Conservation (phyloP, 805 yeast species). For the Blastobotrys terrestris region DNA sequence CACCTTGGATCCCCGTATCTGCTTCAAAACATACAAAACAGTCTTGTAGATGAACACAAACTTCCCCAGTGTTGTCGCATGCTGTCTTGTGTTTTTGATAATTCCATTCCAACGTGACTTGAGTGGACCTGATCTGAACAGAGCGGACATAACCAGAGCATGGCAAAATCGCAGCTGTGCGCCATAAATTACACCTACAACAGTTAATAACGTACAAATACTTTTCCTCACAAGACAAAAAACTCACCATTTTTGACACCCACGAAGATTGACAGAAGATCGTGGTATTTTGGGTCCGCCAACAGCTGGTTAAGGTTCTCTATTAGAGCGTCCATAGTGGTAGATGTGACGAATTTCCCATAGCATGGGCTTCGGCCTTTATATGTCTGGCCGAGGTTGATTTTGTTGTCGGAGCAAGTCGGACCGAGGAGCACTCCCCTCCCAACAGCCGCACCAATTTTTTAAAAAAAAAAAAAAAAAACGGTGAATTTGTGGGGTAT, state of each 20-base stretch:
- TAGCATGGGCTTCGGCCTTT: too few species aligned
- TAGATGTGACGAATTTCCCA: background rate
- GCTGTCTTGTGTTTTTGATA: conserved; percentile 47
- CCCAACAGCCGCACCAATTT: too few species aligned
- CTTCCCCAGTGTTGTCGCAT: conserved; percentile 48
- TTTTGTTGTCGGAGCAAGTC: too few species aligned
- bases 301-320: conserved; percentile 22
- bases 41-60: conserved; percentile 52
- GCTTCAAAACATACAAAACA: conserved; percentile 24
- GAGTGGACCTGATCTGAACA: conserved; percentile 48
- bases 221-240: background rate
- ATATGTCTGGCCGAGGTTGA: too few species aligned
- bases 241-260: conserved; percentile 37
- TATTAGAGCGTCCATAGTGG: background rate
- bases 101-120: conserved; percentile 42
- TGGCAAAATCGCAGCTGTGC: conserved; percentile 58
- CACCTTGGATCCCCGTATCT: conserved; percentile 20
- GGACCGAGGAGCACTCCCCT: too few species aligned
- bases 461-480: too few species aligned
- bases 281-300: conserved; percentile 32
- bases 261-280: conserved; percentile 33
- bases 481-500: too few species aligned
- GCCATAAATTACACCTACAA: conserved; percentile 58
- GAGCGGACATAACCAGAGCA: conserved; percentile 53
- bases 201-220: conserved; percentile 2